Percentiles rank a stretch among this genome's conserved stretches.
phyloP scores from a whole-genome alignment of 2,329 filamentous ascomycete genomes.

The Fusarium sambucinum region DNA sequence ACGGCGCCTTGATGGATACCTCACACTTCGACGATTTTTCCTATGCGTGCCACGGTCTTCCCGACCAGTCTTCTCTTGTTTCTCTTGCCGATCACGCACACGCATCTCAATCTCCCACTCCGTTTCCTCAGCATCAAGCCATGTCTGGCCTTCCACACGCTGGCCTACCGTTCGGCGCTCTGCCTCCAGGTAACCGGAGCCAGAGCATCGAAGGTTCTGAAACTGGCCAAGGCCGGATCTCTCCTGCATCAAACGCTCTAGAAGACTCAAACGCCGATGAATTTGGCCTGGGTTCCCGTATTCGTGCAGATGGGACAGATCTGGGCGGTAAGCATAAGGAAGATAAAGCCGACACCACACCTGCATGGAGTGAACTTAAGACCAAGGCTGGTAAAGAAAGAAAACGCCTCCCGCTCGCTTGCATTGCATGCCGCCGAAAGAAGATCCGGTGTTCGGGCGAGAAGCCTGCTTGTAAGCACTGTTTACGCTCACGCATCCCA shows the following conservation, averaged over 20 bases:
- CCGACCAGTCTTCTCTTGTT: conserved; percentile 58
- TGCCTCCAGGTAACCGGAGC: conserved; percentile 42
- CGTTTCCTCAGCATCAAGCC: conserved; percentile 53
- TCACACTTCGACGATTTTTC: conserved; percentile 66
- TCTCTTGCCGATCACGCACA: conserved; percentile 52
- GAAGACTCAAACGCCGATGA: conserved; percentile 69
- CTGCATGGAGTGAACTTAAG: conserved; percentile 85
- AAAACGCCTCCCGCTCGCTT: conserved; percentile 91
- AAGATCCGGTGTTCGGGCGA: conserved; percentile 98
- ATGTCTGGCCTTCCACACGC: conserved; percentile 42
- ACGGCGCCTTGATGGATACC: conserved; percentile 57
- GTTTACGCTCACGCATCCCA: conserved; percentile 88
- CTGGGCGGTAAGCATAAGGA: conserved; percentile 66
- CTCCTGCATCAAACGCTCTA: conserved; percentile 60
- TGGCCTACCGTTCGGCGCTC: conserved; percentile 43
- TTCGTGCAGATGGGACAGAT: conserved; percentile 65
- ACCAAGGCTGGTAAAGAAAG: conserved; percentile 96
- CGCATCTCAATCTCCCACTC: conserved; percentile 48
- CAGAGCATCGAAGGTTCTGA: conserved; percentile 59
- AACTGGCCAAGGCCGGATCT: conserved; percentile 58
- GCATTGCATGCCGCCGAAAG: conserved; percentile 94
- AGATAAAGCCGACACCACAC: conserved; percentile 68
- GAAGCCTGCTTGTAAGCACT: conserved; percentile 98
- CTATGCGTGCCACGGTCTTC: conserved; percentile 61
- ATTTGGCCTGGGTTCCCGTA: conserved; percentile 64